Evolutionary conservation across 305 asterid species (phyloP), one percentile per base, ranked within the genome.

Genomic region (Lippia alba): DNA sequence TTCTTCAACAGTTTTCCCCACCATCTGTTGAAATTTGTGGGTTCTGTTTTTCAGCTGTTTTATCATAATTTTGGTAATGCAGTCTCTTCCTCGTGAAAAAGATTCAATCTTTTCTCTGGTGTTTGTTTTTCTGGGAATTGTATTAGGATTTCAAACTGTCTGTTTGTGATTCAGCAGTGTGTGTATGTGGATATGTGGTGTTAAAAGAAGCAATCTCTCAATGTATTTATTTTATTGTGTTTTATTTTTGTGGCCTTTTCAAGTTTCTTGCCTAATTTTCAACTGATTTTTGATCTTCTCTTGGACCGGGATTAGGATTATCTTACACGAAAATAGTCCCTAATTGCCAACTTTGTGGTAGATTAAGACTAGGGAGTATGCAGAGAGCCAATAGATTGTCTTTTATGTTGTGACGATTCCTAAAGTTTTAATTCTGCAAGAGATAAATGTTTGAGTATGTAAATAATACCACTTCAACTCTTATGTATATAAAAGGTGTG

Each of bases 371-470:
- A 64, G 16, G 48, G 34, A 11, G 30, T 24, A 24, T 24, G 30
- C 11, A 30, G 51, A 45, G 56, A n/a, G 20, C 17, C 39, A 18
- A 30, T 41, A 6, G 30, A 15, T 50, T 30, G 19, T 36, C 41
- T 62, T 56, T 16, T 51, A 16, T 16, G 14, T 58, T 64, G 33
- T 44, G 12, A 12, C 71, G 32, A 54, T 51, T 44, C 33, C 20
- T 50, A 32, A 56, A 55, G 10, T 12, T 19, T 19, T 57, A 59
- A 14, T 65, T 8, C 18, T 33, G 61, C 74, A 51, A 40, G 67
- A 5, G 67, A 58, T 66, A 78, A 66, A 56, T 40, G 62, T 14
- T 44, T 58, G 63, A 71, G 39, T 73, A 57, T 18, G 48, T 69
- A 30, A 58, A 24, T 19, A 19, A 4, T 14, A 18, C 55, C 55